These are phyloP conservation scores for Arthrobotrys megalospora DNA, from an alignment of 2,329 filamentous ascomycete species.

Conservation along the genomic window DNA sequence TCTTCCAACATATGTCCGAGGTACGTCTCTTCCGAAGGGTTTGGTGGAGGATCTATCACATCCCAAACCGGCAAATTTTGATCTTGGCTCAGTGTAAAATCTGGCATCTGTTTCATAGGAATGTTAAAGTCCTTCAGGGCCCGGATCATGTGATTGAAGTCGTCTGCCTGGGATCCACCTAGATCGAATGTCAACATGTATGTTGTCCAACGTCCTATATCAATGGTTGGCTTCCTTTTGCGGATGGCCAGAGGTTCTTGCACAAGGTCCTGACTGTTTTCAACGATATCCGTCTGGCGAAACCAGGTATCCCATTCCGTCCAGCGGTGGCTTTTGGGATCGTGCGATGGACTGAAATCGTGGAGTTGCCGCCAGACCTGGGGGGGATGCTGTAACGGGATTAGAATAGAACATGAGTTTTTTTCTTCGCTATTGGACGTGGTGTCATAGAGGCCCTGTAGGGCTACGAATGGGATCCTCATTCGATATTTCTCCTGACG, in stretches of 20 bases:
- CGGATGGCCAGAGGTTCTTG: conserved; percentile 69
- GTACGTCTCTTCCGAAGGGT: conserved; percentile 49
- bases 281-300: conserved; percentile 76
- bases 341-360: conserved; percentile 68
- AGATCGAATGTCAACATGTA: conserved; percentile 70
- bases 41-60: conserved; percentile 66
- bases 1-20: conserved; percentile 65
- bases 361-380: conserved; percentile 65
- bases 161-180: conserved; percentile 64
- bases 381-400: conserved; percentile 71
- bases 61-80: conserved; percentile 68
- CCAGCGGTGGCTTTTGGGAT: conserved; percentile 69
- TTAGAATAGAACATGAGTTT: conserved; percentile 68
- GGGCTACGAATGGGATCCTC: conserved; percentile 68
- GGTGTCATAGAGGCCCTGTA: conserved; percentile 66
- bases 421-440: conserved; percentile 64
- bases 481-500: conserved; percentile 65
- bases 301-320: conserved; percentile 74
- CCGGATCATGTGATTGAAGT: conserved; percentile 69
- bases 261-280: conserved; percentile 67
- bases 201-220: conserved; percentile 75
- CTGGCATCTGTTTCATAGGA: conserved; percentile 67
- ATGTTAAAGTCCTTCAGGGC: conserved; percentile 83
- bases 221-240: conserved; percentile 72
- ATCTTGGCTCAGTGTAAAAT: conserved; percentile 69